Percentiles rank a stretch among this genome's conserved stretches.
These are phyloP conservation scores for Komagataella phaffii DNA, from an alignment of 805 yeast genomes.

Conservation along the genomic window DNA sequence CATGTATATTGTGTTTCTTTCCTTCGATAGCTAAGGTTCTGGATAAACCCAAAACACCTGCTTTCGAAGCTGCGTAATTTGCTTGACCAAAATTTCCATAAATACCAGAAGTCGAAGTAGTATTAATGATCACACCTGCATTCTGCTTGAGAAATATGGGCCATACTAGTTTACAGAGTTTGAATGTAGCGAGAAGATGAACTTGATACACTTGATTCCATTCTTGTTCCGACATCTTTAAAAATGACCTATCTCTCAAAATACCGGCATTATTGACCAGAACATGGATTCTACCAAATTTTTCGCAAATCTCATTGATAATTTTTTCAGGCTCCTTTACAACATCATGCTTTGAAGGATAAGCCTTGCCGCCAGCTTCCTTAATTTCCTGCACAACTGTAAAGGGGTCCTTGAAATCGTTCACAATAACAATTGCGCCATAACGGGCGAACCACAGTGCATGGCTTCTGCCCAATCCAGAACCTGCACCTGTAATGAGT, in stretches of 20 bases:
- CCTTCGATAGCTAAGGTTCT: constrained; percentile 89
- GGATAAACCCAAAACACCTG: constrained; percentile 76
- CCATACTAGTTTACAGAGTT: constrained; percentile 84
- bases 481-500: constrained; percentile 89
- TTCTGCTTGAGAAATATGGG: constrained; percentile 72
- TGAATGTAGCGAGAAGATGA: constrained; percentile 72
- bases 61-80: constrained; percentile 88
- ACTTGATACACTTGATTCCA: constrained; percentile 76
- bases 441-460: constrained; percentile 75
- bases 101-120: constrained; percentile 92
- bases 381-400: constrained; percentile 64
- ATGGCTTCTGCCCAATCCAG: constrained; percentile 87
- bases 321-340: constrained; percentile 62
- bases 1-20: constrained; percentile 57
- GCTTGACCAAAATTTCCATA: constrained; percentile 98
- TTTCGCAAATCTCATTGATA: constrained; percentile 60
- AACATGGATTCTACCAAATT: constrained; percentile 75
- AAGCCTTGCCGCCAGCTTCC: constrained; percentile 57
- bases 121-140: constrained; percentile 73
- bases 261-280: constrained; percentile 93
- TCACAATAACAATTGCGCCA: constrained; percentile 92
- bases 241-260: constrained; percentile 76
- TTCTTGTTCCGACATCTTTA: constrained; percentile 70
- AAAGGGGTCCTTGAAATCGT: constrained; percentile 71
- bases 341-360: constrained; percentile 74